Conservation (phyloP, 495 filamentous ascomycete genomes). For the Monascus purpureus region DNA sequence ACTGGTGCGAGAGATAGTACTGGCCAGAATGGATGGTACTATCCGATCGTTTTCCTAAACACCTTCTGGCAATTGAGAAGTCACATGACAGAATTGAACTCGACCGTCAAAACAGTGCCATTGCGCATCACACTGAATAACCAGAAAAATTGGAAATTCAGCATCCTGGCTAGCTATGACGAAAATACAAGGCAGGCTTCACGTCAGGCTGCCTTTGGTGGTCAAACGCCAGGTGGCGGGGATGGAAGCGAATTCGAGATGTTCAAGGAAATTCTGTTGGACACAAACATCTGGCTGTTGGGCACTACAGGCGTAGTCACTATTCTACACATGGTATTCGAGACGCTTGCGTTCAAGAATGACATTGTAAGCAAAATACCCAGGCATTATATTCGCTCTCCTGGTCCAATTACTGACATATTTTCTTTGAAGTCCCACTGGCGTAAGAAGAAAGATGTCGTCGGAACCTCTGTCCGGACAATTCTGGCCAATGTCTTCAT, state of each 20-base stretch:
- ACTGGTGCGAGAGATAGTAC: conserved; percentile 60
- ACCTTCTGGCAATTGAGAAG: conserved; percentile 91
- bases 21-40: conserved; percentile 93
- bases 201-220: conserved; percentile 52
- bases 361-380: conserved; percentile 50
- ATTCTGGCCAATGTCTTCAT: conserved; percentile 97
- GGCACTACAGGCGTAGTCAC: conserved; percentile 71
- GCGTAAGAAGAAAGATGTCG: conserved; percentile 98
- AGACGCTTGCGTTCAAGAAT: conserved; percentile 91
- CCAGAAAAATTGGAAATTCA: conserved; percentile 83
- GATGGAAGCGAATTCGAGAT: conserved; percentile 84
- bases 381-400: neutral
- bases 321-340: conserved; percentile 87
- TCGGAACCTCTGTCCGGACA: conserved; percentile 87
- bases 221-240: conserved; percentile 46
- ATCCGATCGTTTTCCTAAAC: conserved; percentile 81
- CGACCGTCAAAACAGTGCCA: conserved; percentile 73
- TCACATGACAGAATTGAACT: conserved; percentile 86
- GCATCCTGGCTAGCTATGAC: conserved; percentile 68
- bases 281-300: conserved; percentile 88
- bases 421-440: conserved; percentile 51
- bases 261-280: conserved; percentile 84
- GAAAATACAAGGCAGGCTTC: conserved; percentile 72
- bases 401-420: conserved; percentile 6
- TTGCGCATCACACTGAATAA: conserved; percentile 76